Evolutionary conservation across 1,139 yeast genomes (phyloP).

Genomic region (Lodderomyces elongisporus): DNA sequence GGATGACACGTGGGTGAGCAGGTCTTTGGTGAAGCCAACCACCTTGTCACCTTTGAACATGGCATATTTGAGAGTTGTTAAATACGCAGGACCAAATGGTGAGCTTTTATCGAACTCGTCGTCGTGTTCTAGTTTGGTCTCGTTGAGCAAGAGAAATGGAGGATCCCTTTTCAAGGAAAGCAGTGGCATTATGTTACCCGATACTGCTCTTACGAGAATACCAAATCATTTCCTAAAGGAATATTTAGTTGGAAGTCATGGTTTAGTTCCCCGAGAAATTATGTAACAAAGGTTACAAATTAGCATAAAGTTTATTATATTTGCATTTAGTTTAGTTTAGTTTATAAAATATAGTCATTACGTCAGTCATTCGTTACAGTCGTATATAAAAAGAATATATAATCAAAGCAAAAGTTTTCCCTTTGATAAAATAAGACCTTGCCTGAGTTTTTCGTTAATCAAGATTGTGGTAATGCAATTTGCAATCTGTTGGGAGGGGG

Average conservation of each 20-base stretch:
- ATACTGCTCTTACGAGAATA: slow-evolving; percentile 25
- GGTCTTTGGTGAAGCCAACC: slow-evolving; percentile 42
- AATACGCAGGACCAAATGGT: slow-evolving; percentile 14
- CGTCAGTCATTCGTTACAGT: no score
- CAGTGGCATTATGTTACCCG: slow-evolving; percentile 17
- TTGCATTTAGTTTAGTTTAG: background rate
- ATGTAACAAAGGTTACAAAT: no score
- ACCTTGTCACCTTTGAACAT: slow-evolving; percentile 28
- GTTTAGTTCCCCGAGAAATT: slow-evolving; percentile 32
- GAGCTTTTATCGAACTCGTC: slow-evolving; percentile 34
- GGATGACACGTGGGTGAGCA: slow-evolving; percentile 54
- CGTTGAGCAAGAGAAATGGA: slow-evolving; percentile 18
- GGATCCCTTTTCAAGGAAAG: slow-evolving; percentile 7
- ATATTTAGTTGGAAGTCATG: slow-evolving; percentile 38
- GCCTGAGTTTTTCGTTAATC: no score
- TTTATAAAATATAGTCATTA: no score
- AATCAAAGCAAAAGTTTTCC: no score
- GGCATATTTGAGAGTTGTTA: slow-evolving; percentile 20
- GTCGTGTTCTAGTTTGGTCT: slow-evolving; percentile 24
- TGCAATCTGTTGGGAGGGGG: no score
- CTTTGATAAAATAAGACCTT: no score
- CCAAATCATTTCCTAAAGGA: slow-evolving; percentile 40
- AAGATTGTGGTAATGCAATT: no score
- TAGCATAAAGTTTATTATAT: background rate
- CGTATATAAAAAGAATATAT: no score